Conservation (phyloP, 805 yeast genomes). For the Soucietia sequanensis region DNA sequence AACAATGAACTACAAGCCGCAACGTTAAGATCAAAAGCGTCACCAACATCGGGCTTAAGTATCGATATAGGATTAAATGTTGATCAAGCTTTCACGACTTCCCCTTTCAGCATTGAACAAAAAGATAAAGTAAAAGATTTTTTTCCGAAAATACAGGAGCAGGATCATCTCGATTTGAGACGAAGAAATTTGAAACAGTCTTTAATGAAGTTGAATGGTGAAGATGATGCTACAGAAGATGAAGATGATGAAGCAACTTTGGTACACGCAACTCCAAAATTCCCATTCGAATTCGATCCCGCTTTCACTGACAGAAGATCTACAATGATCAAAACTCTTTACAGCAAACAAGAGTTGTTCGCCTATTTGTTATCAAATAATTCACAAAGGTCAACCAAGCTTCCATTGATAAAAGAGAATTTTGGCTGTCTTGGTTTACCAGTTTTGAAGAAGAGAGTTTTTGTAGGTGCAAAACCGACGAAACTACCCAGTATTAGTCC, state of each 20-base stretch:
- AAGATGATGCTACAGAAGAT: conserved; percentile 6
- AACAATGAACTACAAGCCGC: too few relatives aligned
- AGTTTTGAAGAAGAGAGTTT: conserved; percentile 18
- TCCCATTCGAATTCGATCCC: background rate
- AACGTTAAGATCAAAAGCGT: background rate
- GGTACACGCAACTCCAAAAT: conserved; percentile 8
- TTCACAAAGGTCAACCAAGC: conserved; percentile 11
- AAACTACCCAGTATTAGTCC: conserved; percentile 29
- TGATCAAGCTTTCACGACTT: conserved; percentile 27
- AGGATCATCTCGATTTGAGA: background rate
- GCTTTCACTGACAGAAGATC: background rate
- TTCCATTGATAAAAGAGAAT: conserved; percentile 25
- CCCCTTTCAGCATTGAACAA: conserved; percentile 33
- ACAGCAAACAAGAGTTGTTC: conserved; percentile 3
- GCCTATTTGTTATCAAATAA: conserved; percentile 3
- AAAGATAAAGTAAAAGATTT: conserved; percentile 28
- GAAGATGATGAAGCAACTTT: conserved; percentile 16
- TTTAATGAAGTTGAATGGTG: conserved; percentile 3
- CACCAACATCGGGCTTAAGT: conserved; percentile 21
- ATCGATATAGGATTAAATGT: conserved; percentile 28
- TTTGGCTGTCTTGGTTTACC: conserved; percentile 21
- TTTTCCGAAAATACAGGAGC: background rate
- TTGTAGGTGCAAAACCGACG: conserved; percentile 9
- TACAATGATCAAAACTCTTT: background rate
- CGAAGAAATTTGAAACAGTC: conserved; percentile 5